Evolutionary conservation across 2,329 filamentous ascomycete genomes (phyloP).

Genomic region (Podosphaera leucotricha): DNA sequence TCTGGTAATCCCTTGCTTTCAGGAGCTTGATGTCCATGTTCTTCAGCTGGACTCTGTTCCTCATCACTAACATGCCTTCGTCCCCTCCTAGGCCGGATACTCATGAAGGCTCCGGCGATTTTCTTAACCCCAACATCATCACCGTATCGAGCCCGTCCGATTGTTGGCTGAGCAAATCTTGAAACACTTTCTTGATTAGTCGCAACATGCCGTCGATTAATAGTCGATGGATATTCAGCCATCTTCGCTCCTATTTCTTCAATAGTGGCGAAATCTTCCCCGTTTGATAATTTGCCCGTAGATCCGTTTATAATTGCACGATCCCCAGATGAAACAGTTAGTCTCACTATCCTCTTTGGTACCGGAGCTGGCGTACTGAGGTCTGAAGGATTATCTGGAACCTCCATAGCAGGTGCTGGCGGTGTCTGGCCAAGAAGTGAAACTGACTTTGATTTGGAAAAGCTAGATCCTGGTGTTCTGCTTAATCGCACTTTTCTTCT

Average conservation of each 20-base stretch:
- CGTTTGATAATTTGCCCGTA: conserved; percentile 9
- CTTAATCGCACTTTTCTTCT: conserved; percentile 14
- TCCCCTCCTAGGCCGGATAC: conserved; percentile 56
- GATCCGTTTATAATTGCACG: conserved; percentile 11
- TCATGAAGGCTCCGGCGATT: conserved; percentile 52
- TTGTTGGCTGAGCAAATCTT: conserved; percentile 24
- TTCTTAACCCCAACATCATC: conserved; percentile 48
- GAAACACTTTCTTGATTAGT: conserved; percentile 28
- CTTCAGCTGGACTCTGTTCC: conserved; percentile 19
- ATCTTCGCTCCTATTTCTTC: conserved; percentile 8
- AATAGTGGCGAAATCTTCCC: conserved; percentile 8
- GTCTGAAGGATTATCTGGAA: conserved; percentile 11
- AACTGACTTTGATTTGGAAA: conserved; percentile 11
- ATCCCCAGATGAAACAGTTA: conserved; percentile 10
- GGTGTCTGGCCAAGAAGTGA: conserved; percentile 10
- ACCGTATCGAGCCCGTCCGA: conserved; percentile 26
- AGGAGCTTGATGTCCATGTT: conserved; percentile 13
- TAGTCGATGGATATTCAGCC: conserved; percentile 21
- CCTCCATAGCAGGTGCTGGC: conserved; percentile 4
- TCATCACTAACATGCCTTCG: conserved; percentile 32
- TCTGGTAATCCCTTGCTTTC: conserved; percentile 8
- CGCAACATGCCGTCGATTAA: conserved; percentile 23
- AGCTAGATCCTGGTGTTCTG: conserved; percentile 12
- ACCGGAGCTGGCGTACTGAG: conserved; percentile 14
- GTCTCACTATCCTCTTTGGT: conserved; percentile 11